Percentiles rank a stretch among this genome's conserved stretches.
phyloP scores from a whole-genome alignment of 345 rosid species.

The Rhizophora apiculata region DNA sequence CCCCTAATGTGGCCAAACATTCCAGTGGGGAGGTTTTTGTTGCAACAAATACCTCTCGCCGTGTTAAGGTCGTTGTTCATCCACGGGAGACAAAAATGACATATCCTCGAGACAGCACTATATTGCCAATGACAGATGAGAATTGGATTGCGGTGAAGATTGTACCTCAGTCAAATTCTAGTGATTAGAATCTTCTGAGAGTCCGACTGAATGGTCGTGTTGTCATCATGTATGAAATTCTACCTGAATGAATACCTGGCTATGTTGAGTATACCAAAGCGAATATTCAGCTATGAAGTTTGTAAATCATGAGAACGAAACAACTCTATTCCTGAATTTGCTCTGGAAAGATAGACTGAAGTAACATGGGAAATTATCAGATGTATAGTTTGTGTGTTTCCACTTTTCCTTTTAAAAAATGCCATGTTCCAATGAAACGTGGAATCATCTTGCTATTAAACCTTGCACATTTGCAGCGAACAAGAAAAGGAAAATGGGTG shows the following conservation, averaged over 20 bases:
- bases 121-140: conserved; percentile 24
- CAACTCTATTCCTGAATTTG: no score
- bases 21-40: neutral
- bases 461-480: no score
- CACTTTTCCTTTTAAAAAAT: no score
- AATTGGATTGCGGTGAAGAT: conserved; percentile 28
- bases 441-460: no score
- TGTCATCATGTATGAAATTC: neutral
- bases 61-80: conserved; percentile 16
- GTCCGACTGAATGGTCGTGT: neutral
- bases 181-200: neutral
- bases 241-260: neutral
- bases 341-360: no score
- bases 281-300: no score
- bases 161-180: neutral
- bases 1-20: neutral
- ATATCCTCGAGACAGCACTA: conserved; percentile 21
- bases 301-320: no score
- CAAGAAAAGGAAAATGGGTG: no score
- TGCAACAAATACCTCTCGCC: neutral
- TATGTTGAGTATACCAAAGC: no score
- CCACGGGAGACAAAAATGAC: conserved; percentile 22
- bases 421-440: no score
- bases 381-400: no score
- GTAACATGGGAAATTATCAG: no score